Evolutionary conservation across 352 stramenopile species (phyloP).

Genomic region (Phytopythium delawarense): DNA sequence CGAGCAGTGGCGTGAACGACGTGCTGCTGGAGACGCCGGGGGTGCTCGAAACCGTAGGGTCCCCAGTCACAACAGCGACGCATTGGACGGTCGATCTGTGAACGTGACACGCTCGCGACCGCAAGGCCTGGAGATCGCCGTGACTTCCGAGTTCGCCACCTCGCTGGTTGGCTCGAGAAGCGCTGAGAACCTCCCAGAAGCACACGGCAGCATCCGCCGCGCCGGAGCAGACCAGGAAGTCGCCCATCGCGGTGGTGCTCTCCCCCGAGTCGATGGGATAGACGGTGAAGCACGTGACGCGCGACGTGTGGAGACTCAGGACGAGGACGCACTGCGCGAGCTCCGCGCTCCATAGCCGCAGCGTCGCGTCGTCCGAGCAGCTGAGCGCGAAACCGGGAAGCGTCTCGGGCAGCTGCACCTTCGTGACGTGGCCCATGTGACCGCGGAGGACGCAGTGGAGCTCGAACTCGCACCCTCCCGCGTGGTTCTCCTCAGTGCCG

Average conservation of each 20-base stretch:
- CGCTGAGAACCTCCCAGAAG: constrained; percentile 41
- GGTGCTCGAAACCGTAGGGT: background rate
- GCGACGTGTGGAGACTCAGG: constrained; percentile 35
- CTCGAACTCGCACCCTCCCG: constrained; percentile 15
- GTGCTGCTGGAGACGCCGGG: constrained; percentile 1
- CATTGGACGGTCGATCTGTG: constrained; percentile 58
- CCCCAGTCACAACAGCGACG: constrained; percentile 20
- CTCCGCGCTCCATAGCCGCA: constrained; percentile 58
- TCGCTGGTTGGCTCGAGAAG: background rate
- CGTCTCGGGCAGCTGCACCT: constrained; percentile 28
- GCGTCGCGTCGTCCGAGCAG: constrained; percentile 52
- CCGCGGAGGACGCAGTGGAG: constrained; percentile 39
- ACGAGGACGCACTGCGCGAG: constrained; percentile 33
- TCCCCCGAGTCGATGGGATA: background rate
- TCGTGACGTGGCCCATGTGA: constrained; percentile 57
- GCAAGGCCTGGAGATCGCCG: background rate
- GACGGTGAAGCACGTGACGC: constrained; percentile 41
- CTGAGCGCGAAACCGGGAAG: constrained; percentile 35
- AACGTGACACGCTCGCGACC: constrained; percentile 19
- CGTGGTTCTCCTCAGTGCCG: background rate
- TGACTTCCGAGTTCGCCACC: too few relatives aligned
- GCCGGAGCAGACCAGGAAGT: constrained; percentile 43
- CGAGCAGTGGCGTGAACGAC: constrained; percentile 16
- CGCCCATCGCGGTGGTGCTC: constrained; percentile 7
- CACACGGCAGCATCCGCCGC: constrained; percentile 51